These are phyloP conservation scores for Coemansia linderi DNA, from an alignment of 371 early-diverging fungal species.

Conservation along the genomic window DNA sequence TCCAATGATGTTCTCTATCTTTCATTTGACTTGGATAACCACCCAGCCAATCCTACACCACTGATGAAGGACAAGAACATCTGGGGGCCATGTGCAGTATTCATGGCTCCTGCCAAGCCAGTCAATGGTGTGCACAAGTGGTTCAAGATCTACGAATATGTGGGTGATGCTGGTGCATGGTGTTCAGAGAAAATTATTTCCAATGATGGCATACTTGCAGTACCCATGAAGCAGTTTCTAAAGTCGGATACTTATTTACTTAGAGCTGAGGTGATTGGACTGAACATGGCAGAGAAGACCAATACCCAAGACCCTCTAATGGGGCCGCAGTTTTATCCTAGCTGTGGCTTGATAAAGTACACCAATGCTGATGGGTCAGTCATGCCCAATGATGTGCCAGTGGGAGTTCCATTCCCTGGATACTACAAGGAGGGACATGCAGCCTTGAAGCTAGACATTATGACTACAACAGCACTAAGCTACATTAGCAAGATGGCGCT, in stretches of 20 bases:
- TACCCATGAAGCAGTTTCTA: conserved; percentile 3
- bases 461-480: not conserved
- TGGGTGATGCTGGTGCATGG: not conserved
- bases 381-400: not conserved
- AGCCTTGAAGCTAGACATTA: not conserved
- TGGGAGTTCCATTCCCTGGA: not conserved
- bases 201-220: not conserved
- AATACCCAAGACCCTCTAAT: not conserved
- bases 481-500: not conserved
- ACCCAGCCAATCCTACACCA: not conserved
- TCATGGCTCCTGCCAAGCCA: not conserved
- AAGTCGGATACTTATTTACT: conserved; percentile 6
- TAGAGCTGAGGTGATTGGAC: not conserved
- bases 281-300: not conserved
- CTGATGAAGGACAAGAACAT: not conserved
- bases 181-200: not conserved
- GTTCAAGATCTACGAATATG: conserved; percentile 6
- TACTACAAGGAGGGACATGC: not conserved
- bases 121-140: not conserved
- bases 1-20: not conserved
- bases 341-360: conserved; percentile 2
- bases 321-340: not conserved
- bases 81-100: conserved; percentile 4
- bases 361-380: not conserved
- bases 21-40: not conserved